Evolutionary conservation across 805 yeast species (phyloP).

Genomic region (Metschnikowia matae): DNA sequence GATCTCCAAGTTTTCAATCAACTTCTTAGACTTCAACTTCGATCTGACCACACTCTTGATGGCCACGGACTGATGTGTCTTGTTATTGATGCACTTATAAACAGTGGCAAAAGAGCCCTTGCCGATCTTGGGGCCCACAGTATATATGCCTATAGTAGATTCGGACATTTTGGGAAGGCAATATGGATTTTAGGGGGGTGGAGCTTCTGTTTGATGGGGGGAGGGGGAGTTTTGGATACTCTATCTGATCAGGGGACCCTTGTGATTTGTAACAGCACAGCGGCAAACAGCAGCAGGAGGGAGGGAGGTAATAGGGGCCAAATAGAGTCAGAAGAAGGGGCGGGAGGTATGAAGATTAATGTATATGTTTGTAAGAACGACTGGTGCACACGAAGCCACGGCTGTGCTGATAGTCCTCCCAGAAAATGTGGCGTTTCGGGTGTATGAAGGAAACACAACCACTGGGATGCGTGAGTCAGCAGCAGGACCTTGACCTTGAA

Average conservation of each 20-base stretch:
- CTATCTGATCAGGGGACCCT: background rate
- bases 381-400: background rate
- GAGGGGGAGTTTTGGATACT: background rate
- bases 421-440: conserved; percentile 5
- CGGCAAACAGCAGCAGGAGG: background rate
- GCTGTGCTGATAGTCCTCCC: background rate
- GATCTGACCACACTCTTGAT: conserved; percentile 83
- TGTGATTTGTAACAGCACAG: background rate
- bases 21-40: conserved; percentile 77
- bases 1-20: conserved; percentile 85
- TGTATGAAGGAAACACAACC: conserved; percentile 1
- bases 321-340: background rate
- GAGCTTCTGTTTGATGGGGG: background rate
- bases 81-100: conserved; percentile 68
- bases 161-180: background rate
- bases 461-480: conserved; percentile 1
- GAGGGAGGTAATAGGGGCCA: background rate
- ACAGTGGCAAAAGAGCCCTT: conserved; percentile 96
- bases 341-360: background rate
- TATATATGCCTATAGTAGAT: conserved; percentile 39
- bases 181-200: background rate
- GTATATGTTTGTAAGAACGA: background rate
- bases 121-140: conserved; percentile 82
- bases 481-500: background rate
- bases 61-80: conserved; percentile 65